Conservation (phyloP, 306 rosid species). For the Alnus rubra region DNA sequence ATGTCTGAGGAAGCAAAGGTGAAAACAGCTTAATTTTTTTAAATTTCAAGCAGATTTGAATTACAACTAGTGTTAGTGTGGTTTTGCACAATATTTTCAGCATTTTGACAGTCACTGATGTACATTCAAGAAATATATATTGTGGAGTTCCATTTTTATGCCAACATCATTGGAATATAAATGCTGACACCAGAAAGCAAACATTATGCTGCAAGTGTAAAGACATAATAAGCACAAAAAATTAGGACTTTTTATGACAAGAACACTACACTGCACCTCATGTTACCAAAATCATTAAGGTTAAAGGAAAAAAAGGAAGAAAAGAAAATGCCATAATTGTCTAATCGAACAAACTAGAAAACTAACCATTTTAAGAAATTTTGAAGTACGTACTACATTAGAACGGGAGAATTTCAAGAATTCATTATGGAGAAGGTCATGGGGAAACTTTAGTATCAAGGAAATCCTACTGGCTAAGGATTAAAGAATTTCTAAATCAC, state of each 20-base stretch:
- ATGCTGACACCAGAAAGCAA: neutral
- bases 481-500: constrained; percentile 31
- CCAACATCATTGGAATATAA: neutral
- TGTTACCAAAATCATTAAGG: neutral
- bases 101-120: neutral
- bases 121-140: constrained; percentile 1
- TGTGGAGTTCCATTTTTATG: neutral
- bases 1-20: too few species aligned
- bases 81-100: neutral
- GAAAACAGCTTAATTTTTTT: neutral
- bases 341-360: neutral
- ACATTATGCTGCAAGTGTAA: neutral
- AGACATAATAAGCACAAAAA: neutral
- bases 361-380: neutral
- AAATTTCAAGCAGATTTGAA: neutral
- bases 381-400: neutral
- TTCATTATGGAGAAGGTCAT: neutral
- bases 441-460: constrained; percentile 3
- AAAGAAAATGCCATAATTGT: neutral
- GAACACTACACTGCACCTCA: neutral
- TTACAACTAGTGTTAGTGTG: neutral
- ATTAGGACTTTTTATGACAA: neutral
- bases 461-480: neutral
- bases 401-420: neutral
- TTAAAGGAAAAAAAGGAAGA: neutral